Conservation (phyloP, 2,329 filamentous ascomycete species). For the Karstenula rhodostoma region DNA sequence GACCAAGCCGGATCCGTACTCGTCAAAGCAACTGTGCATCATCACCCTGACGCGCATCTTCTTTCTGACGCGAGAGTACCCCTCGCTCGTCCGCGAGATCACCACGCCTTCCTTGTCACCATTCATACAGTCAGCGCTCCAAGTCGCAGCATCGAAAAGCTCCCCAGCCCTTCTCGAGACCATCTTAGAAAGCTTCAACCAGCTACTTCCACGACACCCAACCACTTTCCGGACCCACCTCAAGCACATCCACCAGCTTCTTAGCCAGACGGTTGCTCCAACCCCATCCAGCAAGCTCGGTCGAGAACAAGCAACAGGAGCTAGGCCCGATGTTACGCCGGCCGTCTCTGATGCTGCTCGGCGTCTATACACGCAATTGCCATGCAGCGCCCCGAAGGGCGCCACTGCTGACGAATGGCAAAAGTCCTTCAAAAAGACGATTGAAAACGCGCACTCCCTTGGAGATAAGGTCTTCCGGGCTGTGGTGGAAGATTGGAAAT, state of each 20-base stretch:
- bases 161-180: conserved; percentile 64
- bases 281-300: conserved; percentile 58
- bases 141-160: conserved; percentile 56
- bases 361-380: conserved; percentile 73
- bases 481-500: conserved; percentile 83
- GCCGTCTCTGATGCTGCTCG: conserved; percentile 67
- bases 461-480: conserved; percentile 81
- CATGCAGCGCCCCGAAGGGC: conserved; percentile 83
- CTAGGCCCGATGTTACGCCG: conserved; percentile 57
- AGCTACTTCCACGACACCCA: conserved; percentile 80
- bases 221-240: conserved; percentile 82
- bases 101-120: conserved; percentile 81
- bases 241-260: conserved; percentile 70
- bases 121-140: conserved; percentile 77
- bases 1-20: conserved; percentile 79
- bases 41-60: conserved; percentile 85
- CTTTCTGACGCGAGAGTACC: conserved; percentile 80
- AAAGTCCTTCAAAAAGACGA: conserved; percentile 67
- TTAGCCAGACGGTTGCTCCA: conserved; percentile 69
- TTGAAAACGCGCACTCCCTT: conserved; percentile 73
- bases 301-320: conserved; percentile 25
- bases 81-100: conserved; percentile 84
- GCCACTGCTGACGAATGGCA: conserved; percentile 80
- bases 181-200: conserved; percentile 74
- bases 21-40: conserved; percentile 78